Percentiles rank a stretch among this genome's conserved stretches.
These are phyloP conservation scores for Neoboletus subvelutipes DNA, from an alignment of 768 basidiomycete genomes.

Conservation along the genomic window DNA sequence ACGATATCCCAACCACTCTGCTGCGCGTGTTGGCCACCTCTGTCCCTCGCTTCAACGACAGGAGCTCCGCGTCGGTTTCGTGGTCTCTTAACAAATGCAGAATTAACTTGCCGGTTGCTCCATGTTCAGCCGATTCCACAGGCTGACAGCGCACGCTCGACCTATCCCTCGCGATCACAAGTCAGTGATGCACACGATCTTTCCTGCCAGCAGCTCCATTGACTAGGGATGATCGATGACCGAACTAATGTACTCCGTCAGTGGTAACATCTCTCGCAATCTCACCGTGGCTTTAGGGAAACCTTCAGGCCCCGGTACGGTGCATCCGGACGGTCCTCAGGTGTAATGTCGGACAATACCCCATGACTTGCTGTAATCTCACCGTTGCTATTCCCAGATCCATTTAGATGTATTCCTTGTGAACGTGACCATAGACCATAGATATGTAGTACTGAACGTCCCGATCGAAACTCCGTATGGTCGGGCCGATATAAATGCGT, in stretches of 20 bases:
- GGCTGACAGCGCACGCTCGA: slow-evolving; percentile 45
- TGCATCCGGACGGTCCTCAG: slow-evolving; percentile 6
- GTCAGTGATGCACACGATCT: slow-evolving; percentile 71
- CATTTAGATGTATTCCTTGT: slow-evolving; percentile 1
- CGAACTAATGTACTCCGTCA: background rate
- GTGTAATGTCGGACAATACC: slow-evolving; percentile 8
- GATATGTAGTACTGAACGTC: background rate
- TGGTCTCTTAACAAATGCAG: slow-evolving; percentile 68
- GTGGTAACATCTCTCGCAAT: background rate
- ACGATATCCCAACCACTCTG: slow-evolving; percentile 59
- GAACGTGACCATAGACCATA: slow-evolving; percentile 11
- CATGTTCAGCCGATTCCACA: slow-evolving; percentile 64
- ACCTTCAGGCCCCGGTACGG: background rate
- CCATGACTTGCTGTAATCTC: slow-evolving; percentile 18
- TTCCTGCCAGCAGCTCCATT: slow-evolving; percentile 49
- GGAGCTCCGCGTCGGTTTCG: slow-evolving; percentile 48
- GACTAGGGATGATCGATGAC: background rate
- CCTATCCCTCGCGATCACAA: slow-evolving; percentile 69
- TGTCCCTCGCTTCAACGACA: slow-evolving; percentile 46
- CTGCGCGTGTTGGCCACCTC: slow-evolving; percentile 27
- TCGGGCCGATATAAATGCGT: slow-evolving; percentile 3
- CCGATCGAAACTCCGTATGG: slow-evolving; percentile 4
- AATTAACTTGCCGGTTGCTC: slow-evolving; percentile 60
- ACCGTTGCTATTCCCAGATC: slow-evolving; percentile 8
- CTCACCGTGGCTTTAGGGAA: background rate